These are phyloP conservation scores for Physcia stellaris DNA, from an alignment of 495 filamentous ascomycete species.

Conservation along the genomic window DNA sequence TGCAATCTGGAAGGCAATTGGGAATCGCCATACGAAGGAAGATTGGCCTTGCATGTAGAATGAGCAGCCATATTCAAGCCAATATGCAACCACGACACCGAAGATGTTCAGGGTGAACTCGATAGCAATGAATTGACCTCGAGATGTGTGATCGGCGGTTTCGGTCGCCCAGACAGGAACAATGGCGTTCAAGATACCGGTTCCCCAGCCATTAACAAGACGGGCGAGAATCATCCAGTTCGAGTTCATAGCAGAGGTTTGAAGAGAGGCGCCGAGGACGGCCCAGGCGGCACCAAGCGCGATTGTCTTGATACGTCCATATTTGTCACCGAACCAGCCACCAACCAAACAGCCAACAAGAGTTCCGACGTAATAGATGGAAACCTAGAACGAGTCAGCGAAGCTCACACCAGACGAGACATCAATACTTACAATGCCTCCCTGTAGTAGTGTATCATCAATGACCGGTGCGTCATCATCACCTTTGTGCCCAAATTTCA, in stretches of 20 bases:
- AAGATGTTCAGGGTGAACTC: conserved; percentile 66
- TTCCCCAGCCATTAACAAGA: conserved; percentile 54
- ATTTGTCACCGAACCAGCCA: conserved; percentile 47
- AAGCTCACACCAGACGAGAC: neutral
- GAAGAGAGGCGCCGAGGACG: conserved; percentile 43
- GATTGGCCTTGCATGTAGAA: conserved; percentile 41
- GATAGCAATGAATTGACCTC: conserved; percentile 58
- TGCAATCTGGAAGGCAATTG: conserved; percentile 58
- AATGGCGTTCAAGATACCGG: conserved; percentile 58
- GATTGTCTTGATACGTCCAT: conserved; percentile 50
- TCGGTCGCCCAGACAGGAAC: conserved; percentile 63
- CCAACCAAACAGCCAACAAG: conserved; percentile 45
- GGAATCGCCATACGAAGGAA: conserved; percentile 52
- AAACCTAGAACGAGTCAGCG: conserved; percentile 11
- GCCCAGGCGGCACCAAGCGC: conserved; percentile 41
- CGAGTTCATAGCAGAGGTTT: conserved; percentile 48
- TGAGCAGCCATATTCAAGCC: conserved; percentile 56
- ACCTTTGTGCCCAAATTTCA: conserved; percentile 50
- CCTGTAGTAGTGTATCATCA: conserved; percentile 48
- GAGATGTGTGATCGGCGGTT: conserved; percentile 51
- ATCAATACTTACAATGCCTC: conserved; percentile 40
- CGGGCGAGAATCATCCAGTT: conserved; percentile 62
- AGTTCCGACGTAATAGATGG: conserved; percentile 60
- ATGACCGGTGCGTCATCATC: conserved; percentile 37
- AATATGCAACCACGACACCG: conserved; percentile 59